phyloP scores from a whole-genome alignment of 1,284 basidiomycete species.

The Salmacisia buchloeana region DNA sequence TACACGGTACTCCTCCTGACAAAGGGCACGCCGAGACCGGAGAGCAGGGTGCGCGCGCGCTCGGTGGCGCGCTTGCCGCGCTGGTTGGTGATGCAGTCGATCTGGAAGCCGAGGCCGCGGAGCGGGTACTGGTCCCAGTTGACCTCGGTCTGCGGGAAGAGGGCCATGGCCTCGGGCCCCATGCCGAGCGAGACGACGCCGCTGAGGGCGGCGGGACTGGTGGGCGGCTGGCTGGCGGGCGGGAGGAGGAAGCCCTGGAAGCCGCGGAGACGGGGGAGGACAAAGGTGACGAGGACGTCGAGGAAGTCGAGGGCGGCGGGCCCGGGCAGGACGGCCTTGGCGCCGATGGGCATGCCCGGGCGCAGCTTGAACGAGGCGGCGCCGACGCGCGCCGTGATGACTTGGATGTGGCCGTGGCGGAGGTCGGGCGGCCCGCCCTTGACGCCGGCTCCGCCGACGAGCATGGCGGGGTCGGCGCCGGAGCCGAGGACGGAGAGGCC shows the following conservation, averaged over 20 bases:
- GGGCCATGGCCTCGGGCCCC: constrained; percentile 72
- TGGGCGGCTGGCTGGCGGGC: constrained; percentile 51
- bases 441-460: constrained; percentile 14
- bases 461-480: constrained; percentile 25
- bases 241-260: constrained; percentile 76
- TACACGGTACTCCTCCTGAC: constrained; percentile 15
- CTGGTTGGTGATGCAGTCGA: constrained; percentile 49
- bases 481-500: constrained; percentile 62
- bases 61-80: constrained; percentile 43
- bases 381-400: constrained; percentile 71
- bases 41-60: constrained; percentile 39
- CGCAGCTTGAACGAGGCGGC: constrained; percentile 80
- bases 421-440: background rate
- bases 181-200: constrained; percentile 88
- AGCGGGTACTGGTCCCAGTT: constrained; percentile 48
- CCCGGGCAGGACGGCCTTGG: constrained; percentile 81
- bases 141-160: constrained; percentile 65
- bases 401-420: constrained; percentile 58
- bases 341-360: constrained; percentile 74
- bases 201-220: constrained; percentile 63
- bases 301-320: constrained; percentile 92
- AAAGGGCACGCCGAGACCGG: constrained; percentile 46
- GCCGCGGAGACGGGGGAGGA: constrained; percentile 83
- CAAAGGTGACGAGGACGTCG: constrained; percentile 81
- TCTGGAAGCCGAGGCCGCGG: constrained; percentile 43